These are phyloP conservation scores for Arabidopsis lyrata DNA, from an alignment of 441 rosid genomes.

Conservation along the genomic window DNA sequence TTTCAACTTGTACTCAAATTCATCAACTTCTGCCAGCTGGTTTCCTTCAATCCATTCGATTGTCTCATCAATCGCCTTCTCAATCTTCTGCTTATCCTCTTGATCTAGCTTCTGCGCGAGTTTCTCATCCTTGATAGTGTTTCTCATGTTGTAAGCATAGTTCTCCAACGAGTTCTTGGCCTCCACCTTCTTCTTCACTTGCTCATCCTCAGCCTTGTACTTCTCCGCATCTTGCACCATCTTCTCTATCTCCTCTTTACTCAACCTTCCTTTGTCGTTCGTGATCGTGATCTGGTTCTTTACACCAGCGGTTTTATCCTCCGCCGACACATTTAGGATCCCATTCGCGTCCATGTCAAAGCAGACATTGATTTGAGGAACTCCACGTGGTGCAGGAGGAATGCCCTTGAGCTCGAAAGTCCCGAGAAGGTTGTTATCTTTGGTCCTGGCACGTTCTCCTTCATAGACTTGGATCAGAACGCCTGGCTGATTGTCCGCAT, in stretches of 20 bases:
- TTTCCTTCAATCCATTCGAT: slow-evolving; percentile 60
- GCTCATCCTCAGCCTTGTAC: slow-evolving; percentile 60
- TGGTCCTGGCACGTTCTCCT: slow-evolving; percentile 58
- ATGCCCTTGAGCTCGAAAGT: slow-evolving; percentile 58
- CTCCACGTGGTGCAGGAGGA: slow-evolving; percentile 70
- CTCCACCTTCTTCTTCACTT: slow-evolving; percentile 60
- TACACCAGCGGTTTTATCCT: slow-evolving; percentile 60
- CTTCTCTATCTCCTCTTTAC: slow-evolving; percentile 62
- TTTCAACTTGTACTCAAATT: slow-evolving; percentile 59
- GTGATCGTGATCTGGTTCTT: slow-evolving; percentile 64
- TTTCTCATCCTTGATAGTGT: slow-evolving; percentile 60
- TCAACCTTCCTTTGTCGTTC: slow-evolving; percentile 61
- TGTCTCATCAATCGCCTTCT: slow-evolving; percentile 52
- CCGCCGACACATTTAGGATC: slow-evolving; percentile 57
- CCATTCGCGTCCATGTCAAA: slow-evolving; percentile 63
- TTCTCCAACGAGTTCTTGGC: slow-evolving; percentile 61
- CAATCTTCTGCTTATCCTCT: slow-evolving; percentile 58
- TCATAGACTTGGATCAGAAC: slow-evolving; percentile 61
- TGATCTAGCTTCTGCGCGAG: slow-evolving; percentile 44
- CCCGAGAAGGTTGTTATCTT: slow-evolving; percentile 61
- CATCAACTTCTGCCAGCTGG: slow-evolving; percentile 58
- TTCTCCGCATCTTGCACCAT: slow-evolving; percentile 70
- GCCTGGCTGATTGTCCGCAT: slow-evolving; percentile 55
- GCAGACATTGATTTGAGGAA: slow-evolving; percentile 62
- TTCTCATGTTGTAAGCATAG: slow-evolving; percentile 59